Percentiles rank a stretch among this genome's conserved stretches.
Conservation (phyloP, 2,329 filamentous ascomycete species). For the Didymella glomerata region DNA sequence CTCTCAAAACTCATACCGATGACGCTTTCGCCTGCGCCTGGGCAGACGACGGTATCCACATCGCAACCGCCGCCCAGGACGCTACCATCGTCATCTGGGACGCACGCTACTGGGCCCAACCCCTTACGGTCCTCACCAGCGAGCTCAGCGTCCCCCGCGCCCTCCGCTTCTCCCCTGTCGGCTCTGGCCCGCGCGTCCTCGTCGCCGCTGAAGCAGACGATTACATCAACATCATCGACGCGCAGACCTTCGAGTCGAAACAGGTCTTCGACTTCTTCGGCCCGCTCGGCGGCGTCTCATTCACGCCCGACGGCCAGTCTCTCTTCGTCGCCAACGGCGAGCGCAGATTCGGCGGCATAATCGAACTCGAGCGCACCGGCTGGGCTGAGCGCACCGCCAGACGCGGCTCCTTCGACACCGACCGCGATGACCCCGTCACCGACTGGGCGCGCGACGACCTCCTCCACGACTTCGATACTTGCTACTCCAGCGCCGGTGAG, state of each 20-base stretch:
- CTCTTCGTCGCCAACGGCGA: constrained; percentile 76
- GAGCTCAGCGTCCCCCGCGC: constrained; percentile 75
- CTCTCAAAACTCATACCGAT: constrained; percentile 71
- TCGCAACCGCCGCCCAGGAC: constrained; percentile 82
- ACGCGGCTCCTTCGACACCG: constrained; percentile 12
- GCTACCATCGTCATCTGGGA: constrained; percentile 78
- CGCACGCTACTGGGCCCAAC: constrained; percentile 71
- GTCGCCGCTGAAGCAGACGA: constrained; percentile 81
- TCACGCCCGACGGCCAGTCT: constrained; percentile 72
- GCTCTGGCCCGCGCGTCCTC: constrained; percentile 71
- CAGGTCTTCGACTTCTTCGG: constrained; percentile 79
- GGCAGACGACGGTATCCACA: constrained; percentile 77
- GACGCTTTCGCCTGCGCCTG: constrained; percentile 81
- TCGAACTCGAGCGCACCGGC: constrained; percentile 65
- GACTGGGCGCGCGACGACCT: constrained; percentile 40
- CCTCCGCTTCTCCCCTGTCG: constrained; percentile 75
- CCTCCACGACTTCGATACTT: constrained; percentile 25
- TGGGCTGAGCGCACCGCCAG: constrained; percentile 34
- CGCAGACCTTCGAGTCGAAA: constrained; percentile 67
- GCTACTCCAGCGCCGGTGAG: constrained; percentile 25
- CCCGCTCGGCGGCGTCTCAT: constrained; percentile 73
- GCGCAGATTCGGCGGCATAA: constrained; percentile 69
- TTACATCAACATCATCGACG: constrained; percentile 74
- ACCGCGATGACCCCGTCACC: constrained; percentile 22
- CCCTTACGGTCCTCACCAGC: constrained; percentile 64